Base-by-base conservation (phyloP, 495 filamentous ascomycete genomes). In the Penicillium angulare region DNA sequence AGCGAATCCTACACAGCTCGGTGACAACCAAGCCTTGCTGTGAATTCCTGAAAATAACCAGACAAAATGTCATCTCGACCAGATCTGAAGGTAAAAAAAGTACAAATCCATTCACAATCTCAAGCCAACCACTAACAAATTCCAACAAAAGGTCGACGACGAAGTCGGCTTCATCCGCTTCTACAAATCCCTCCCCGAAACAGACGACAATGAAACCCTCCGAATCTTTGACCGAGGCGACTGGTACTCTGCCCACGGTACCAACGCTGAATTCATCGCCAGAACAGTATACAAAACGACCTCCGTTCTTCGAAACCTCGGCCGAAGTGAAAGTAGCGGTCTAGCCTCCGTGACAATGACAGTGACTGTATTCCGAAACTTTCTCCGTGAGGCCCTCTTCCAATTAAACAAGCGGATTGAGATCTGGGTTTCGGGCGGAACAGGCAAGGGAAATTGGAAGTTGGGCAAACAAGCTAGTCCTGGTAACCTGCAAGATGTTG, bases 211-310 rank as follows among this genome's bases (percentile, higher is more conserved):
- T 61, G 70, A 74, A 22, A 71, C 67, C 0, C 79, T 97, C 22
- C 88, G 93, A 21, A 83, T 98, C 35, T 98, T 97, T 62, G 90
- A 97, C 63, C 84, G 93, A 53, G 90, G 89, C 26, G 93, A 97
- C 63, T 97, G 85, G 82, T 96, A 96, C 67, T 92, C 91, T 0
- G 89, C 90, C 13, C 95, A 98, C 63, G 93, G 91, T 21, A 79
- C 87, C 47, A 87, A 97, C 83, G 93, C 93, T 27, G 82, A 86
- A 52, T 95, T 96, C 73, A 95, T 98, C 68, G 93, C 93, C 9
- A 80, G 88, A 41, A 95, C 90, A 3, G 86, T 97, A 43, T 97
- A 97, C 78, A 96, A 96, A 73, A 97, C 95, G 6, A 97, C 92
- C 10, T 95, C 95, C 2, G 92, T 98, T 9, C 79, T 98, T 12